Evolutionary conservation across 1,284 basidiomycete species (phyloP).

Genomic region (Cutaneotrichosporon cavernicola): DNA sequence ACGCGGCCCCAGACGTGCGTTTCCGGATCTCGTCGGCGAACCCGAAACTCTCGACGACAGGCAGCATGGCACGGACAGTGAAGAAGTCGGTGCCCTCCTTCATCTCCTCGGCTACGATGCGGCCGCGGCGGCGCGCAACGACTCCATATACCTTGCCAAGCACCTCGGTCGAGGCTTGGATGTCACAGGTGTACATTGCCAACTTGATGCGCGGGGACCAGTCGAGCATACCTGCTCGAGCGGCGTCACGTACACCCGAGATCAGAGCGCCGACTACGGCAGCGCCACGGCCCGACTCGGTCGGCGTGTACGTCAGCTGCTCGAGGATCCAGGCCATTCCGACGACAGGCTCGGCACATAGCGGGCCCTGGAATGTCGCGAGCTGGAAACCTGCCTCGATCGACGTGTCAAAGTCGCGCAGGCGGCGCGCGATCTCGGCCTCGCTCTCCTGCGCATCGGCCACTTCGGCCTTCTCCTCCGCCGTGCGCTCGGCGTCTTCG

Average conservation of each 20-base stretch:
- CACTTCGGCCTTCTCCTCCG: slow-evolving; percentile 31
- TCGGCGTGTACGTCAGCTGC: slow-evolving; percentile 57
- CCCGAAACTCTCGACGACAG: slow-evolving; percentile 95
- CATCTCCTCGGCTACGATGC: slow-evolving; percentile 96
- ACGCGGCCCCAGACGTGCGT: slow-evolving; percentile 92
- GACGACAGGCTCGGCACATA: slow-evolving; percentile 93
- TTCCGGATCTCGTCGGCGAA: slow-evolving; percentile 98
- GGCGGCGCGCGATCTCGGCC: slow-evolving; percentile 40
- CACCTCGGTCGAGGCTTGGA: slow-evolving; percentile 86
- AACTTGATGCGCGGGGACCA: slow-evolving; percentile 97
- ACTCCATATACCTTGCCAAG: slow-evolving; percentile 97
- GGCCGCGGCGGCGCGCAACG: slow-evolving; percentile 81
- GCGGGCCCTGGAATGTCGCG: slow-evolving; percentile 86
- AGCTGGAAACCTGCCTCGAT: slow-evolving; percentile 95
- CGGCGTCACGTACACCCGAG: slow-evolving; percentile 83
- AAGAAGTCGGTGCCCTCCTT: slow-evolving; percentile 97
- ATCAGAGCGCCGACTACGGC: slow-evolving; percentile 87
- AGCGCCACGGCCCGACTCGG: slow-evolving; percentile 61
- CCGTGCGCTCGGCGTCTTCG: slow-evolving; percentile 21
- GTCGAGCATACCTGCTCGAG: slow-evolving; percentile 82
- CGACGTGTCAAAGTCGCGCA: slow-evolving; percentile 70
- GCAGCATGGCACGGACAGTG: slow-evolving; percentile 83
- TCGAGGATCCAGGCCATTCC: slow-evolving; percentile 92
- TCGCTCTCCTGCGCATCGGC: slow-evolving; percentile 22
- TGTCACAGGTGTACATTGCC: slow-evolving; percentile 98